These are phyloP conservation scores for Penicillium sp. DNA, from an alignment of 2,329 filamentous ascomycete species.

Conservation along the genomic window DNA sequence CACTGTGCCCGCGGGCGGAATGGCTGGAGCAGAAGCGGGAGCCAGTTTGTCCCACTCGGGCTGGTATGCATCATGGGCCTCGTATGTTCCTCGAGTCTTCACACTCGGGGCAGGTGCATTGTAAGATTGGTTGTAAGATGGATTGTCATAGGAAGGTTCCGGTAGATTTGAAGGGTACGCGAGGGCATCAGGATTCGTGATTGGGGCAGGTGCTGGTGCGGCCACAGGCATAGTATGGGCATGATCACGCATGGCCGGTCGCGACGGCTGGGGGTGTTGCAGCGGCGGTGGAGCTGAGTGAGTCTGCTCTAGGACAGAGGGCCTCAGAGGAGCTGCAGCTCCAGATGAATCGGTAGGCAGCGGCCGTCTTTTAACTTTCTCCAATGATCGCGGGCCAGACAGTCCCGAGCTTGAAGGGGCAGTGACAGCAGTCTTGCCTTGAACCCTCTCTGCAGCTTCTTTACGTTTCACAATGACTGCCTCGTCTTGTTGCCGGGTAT, in stretches of 20 bases:
- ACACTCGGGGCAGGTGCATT: constrained; percentile 30
- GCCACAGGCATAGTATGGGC: constrained; percentile 34
- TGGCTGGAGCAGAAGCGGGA: constrained; percentile 23
- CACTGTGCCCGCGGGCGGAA: constrained; percentile 20
- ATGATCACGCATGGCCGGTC: constrained; percentile 30
- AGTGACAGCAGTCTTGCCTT: constrained; percentile 31
- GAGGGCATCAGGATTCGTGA: constrained; percentile 68
- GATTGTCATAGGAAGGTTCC: constrained; percentile 54
- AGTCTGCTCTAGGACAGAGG: constrained; percentile 33
- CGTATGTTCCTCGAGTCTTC: constrained; percentile 31
- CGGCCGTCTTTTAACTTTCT: constrained; percentile 78
- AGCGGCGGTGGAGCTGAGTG: constrained; percentile 25
- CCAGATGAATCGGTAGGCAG: constrained; percentile 76
- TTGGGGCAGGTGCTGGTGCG: constrained; percentile 43
- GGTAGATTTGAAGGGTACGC: constrained; percentile 78
- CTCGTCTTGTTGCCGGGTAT: constrained; percentile 83
- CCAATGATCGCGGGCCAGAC: constrained; percentile 56
- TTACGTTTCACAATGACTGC: constrained; percentile 59
- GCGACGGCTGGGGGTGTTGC: constrained; percentile 29
- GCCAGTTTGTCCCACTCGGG: constrained; percentile 29
- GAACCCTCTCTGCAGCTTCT: constrained; percentile 42
- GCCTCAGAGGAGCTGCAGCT: constrained; percentile 47
- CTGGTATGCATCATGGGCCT: constrained; percentile 37
- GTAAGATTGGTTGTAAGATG: constrained; percentile 49
- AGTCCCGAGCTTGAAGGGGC: constrained; percentile 32